Base-by-base conservation (phyloP, 768 basidiomycete species). In the Boletus rubescentipes region DNA sequence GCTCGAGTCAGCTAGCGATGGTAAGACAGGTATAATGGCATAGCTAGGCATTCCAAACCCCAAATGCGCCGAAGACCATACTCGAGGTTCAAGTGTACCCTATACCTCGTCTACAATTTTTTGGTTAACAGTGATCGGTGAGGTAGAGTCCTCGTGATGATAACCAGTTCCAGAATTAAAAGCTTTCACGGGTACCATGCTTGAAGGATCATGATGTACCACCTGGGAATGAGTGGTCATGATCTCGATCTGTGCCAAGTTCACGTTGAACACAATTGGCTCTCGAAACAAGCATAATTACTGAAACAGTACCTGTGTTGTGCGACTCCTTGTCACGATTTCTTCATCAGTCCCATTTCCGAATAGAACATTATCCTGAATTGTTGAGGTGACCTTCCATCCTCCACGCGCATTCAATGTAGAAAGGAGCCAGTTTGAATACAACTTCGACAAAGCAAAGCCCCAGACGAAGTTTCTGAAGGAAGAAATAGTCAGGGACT, bases 371-470 rank as follows among this genome's bases (percentile, higher is more conserved):
- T 61, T 61, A 5, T 54, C 46, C 5, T 20, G 46, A 0, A 9
- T 0, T 2, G 55, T n/a, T 4, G 52, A 37, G 12, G 34, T 14
- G 16, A 32, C 30, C 23, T 46, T 62, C 68, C 67, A 69, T 15
- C 61, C 57, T n/a, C 49, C 46, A 3, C 70, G 65, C 5, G 70
- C 48, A 38, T 61, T 61, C 21, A 61, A 46, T 9, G 59, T 45
- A 2, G 60, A 72, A 60, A 49, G 69, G 42, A 47, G 47, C 11
- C 35, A 49, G 30, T 69, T 69, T 11, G 67, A 57, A 36, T 69
- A 69, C 5, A 69, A 31, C n/a, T 70, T 70, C 1, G 59, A 67
- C 26, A 71, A 47, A 4, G 63, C 31, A 16, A 69, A 51, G 47
- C 69, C 66, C 57, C 55, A 67, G 30, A 64, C 48, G 29, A 60